Evolutionary conservation across 805 yeast species (phyloP).

Genomic region (Cyberlindnera xylosilytica): DNA sequence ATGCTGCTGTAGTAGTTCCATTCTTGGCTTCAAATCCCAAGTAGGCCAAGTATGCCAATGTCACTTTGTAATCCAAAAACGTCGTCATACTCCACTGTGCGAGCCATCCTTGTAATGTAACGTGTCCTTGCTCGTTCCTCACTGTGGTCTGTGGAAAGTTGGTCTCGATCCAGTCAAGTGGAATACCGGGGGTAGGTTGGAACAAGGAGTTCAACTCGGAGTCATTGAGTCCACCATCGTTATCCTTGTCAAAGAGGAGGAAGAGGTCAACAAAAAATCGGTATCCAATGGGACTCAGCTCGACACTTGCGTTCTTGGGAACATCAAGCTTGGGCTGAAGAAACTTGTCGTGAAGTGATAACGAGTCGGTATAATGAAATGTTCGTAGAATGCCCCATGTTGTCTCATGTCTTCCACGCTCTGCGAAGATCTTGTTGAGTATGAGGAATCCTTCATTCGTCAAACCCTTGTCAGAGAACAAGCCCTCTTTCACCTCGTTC

Average conservation of each 20-base stretch:
- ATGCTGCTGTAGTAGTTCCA: slow-evolving; percentile 41
- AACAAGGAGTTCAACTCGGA: slow-evolving; percentile 67
- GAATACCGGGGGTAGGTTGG: slow-evolving; percentile 91
- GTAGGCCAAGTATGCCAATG: slow-evolving; percentile 85
- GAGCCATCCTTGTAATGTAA: slow-evolving; percentile 96
- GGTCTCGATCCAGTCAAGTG: slow-evolving; percentile 79
- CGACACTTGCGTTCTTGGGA: slow-evolving; percentile 74
- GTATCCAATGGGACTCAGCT: slow-evolving; percentile 88
- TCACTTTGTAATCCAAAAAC: slow-evolving; percentile 74
- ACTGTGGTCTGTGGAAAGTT: slow-evolving; percentile 88
- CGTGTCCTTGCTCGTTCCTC: slow-evolving; percentile 83
- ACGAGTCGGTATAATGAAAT: slow-evolving; percentile 88
- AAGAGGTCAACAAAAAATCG: slow-evolving; percentile 89
- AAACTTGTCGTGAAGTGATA: slow-evolving; percentile 76
- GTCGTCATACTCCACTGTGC: slow-evolving; percentile 99
- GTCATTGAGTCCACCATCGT: slow-evolving; percentile 91
- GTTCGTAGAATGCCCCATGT: slow-evolving; percentile 92
- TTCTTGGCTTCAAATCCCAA: slow-evolving; percentile 67
- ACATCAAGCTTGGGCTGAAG: slow-evolving; percentile 79
- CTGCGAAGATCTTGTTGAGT: slow-evolving; percentile 79
- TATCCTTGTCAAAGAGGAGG: slow-evolving; percentile 84
- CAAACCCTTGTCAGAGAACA: slow-evolving; percentile 49
- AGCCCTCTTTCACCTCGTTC: slow-evolving; percentile 28
- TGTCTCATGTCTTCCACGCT: slow-evolving; percentile 92
- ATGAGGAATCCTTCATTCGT: slow-evolving; percentile 72